A percentile compares a stretch with the other conserved stretches of the same genome.
Evolutionary conservation across 768 basidiomycete genomes (phyloP).

Genomic region (Leccinellum luteum): DNA sequence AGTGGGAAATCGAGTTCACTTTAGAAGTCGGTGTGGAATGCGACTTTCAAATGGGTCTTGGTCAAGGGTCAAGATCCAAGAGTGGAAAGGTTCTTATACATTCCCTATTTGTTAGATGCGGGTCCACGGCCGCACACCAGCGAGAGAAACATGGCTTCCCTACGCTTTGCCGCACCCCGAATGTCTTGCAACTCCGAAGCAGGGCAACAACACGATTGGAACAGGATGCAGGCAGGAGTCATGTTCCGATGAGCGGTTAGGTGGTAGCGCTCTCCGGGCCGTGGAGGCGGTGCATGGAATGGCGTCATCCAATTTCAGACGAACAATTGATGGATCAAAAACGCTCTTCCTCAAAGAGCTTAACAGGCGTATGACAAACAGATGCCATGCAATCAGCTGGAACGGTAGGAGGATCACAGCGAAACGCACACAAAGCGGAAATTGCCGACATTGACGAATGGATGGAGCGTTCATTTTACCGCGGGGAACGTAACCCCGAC

Average conservation of each 20-base stretch:
- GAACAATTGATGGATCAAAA: constrained; percentile 28
- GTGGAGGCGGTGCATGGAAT: constrained; percentile 26
- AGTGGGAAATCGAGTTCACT: constrained; percentile 18
- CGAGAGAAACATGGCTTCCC: constrained; percentile 28
- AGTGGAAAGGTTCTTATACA: constrained; percentile 28
- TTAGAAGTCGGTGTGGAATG: constrained; percentile 14
- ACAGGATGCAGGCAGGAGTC: constrained; percentile 30
- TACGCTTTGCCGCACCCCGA: constrained; percentile 25
- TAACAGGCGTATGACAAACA: constrained; percentile 25
- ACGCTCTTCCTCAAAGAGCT: constrained; percentile 30
- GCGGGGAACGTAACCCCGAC: constrained; percentile 5
- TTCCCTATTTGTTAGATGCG: constrained; percentile 22
- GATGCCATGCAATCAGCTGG: constrained; percentile 11
- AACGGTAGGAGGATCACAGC: constrained; percentile 5
- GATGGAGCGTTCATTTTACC: constrained; percentile 21
- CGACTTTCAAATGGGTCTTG: constrained; percentile 24
- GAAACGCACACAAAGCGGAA: constrained; percentile 20
- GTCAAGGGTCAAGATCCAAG: constrained; percentile 24
- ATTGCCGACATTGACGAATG: constrained; percentile 21
- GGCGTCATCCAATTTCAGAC: constrained; percentile 27
- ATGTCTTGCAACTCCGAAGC: constrained; percentile 32
- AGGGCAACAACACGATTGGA: constrained; percentile 31
- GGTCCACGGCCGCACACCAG: constrained; percentile 18
- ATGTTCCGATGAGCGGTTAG: constrained; percentile 30
- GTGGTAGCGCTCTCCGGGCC: constrained; percentile 24